Base-by-base conservation (phyloP, 441 rosid genomes). In the Pelargonium australe region DNA sequence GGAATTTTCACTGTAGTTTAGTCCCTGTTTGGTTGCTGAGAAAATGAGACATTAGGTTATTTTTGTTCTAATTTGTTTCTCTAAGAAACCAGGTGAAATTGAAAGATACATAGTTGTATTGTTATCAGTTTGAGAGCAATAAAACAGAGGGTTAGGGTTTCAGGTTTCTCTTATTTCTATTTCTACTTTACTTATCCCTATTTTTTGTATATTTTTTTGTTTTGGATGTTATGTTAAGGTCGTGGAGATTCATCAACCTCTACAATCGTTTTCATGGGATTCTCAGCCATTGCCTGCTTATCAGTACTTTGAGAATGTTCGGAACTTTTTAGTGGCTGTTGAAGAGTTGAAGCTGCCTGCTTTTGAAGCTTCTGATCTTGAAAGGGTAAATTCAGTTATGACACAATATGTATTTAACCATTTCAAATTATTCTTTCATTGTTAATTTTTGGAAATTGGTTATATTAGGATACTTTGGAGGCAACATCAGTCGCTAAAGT, bases 281-380 rank as follows among this genome's bases (percentile, higher is more conserved):
- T 79, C 75, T 41, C 97, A 91, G 66, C 95, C 89, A 20, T 77
- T 87, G 64, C 83, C 82, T 2, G 99, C 97, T 40, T 94, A 84
- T 77, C 99, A 94, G 72, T 89, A 91, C 72, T 94, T 94, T 63
- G 97, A 94, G 81, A 94, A 94, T 72, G 94, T 89, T 7, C 73
- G 85, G 67, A 94, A 94, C 77, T 91, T 94, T 82, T 81, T 94
- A 55, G 86, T 91, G 71, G 94, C 97, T 12, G 70, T 94, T 34
- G 83, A 91, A 68, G 92, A 86, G 64, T 79, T 94, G 73, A 94
- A 85, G 75, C 84, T 94, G 68, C 90, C 96, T 20, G 91, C 91
- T 65, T 94, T 94, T 72, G 94, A 89, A 86, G 97, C 99, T 80
- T 88, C 95, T 73, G 95, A 91, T 88, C 89, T 94, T 20, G 97